A percentile compares a stretch with the other conserved stretches of the same genome.
phyloP scores from a whole-genome alignment of 2,329 filamentous ascomycete genomes.

The Trichothecium roseum region DNA sequence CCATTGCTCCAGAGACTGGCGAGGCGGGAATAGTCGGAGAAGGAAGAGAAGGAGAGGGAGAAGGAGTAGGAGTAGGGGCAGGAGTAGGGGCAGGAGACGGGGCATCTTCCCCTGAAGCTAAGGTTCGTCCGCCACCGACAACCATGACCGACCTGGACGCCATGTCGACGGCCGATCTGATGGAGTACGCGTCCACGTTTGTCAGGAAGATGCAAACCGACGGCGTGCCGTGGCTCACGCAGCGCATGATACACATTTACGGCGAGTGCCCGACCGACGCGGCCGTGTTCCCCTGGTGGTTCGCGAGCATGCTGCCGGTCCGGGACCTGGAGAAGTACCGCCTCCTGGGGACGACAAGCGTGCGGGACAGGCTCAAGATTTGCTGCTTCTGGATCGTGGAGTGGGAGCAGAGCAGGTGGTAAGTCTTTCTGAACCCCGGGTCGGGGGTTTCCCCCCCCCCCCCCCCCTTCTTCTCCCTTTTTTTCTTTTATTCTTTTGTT shows the following conservation, averaged over 20 bases:
- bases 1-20: background rate
- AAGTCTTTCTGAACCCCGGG: constrained; percentile 23
- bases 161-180: constrained; percentile 61
- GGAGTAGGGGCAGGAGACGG: background rate
- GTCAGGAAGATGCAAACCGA: constrained; percentile 56
- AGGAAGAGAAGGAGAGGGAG: background rate
- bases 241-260: constrained; percentile 62
- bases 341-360: constrained; percentile 62
- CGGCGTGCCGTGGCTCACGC: constrained; percentile 65
- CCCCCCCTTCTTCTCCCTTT: background rate
- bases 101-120: background rate
- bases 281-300: constrained; percentile 79
- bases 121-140: background rate
- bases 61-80: background rate
- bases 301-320: constrained; percentile 71
- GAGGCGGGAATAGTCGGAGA: background rate
- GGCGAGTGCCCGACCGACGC: constrained; percentile 70
- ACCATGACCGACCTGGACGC: constrained; percentile 11
- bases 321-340: constrained; percentile 70
- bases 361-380: constrained; percentile 73
- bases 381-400: constrained; percentile 69
- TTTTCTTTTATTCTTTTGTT: background rate
- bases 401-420: constrained; percentile 64
- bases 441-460: background rate
- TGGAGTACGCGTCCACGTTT: constrained; percentile 56